A percentile compares a stretch with the other conserved stretches of the same genome.
phyloP scores from a whole-genome alignment of 1,139 yeast species.

The Geotrichum candidum region DNA sequence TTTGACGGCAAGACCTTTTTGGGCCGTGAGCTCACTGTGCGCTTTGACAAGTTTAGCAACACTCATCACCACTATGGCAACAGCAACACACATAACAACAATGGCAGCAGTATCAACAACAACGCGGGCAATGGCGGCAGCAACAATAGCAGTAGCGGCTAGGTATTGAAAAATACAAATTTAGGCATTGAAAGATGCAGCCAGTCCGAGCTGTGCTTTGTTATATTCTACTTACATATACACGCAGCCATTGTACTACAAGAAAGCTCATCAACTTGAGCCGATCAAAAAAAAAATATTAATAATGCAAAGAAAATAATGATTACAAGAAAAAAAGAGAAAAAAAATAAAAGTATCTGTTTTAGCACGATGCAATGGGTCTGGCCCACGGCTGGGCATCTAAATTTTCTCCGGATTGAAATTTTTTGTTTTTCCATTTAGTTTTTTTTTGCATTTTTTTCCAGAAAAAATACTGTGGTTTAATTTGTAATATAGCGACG shows the following conservation, averaged over 20 bases:
- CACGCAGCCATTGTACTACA: not conserved
- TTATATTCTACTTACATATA: not conserved
- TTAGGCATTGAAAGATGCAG: not conserved
- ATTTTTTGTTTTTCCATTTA: not conserved
- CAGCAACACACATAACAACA: constrained; percentile 1
- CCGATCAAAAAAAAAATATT: too few species aligned
- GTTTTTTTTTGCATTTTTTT: not conserved
- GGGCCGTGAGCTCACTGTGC: constrained; percentile 55
- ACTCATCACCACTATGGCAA: constrained; percentile 34
- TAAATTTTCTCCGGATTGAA: not conserved
- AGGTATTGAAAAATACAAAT: not conserved
- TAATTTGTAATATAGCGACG: not conserved
- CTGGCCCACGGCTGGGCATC: not conserved
- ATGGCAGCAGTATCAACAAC: not conserved
- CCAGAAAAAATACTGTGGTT: not conserved
- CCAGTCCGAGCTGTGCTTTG: not conserved
- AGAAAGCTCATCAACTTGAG: not conserved
- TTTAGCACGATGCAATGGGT: not conserved
- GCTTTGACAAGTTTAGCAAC: constrained; percentile 42
- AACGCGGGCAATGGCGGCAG: not conserved
- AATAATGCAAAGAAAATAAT: not conserved
- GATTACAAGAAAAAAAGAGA: not conserved
- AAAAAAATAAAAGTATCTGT: too few species aligned
- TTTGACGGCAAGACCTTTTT: constrained; percentile 51
- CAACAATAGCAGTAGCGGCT: not conserved